These are phyloP conservation scores for Xylaria sp. DNA, from an alignment of 2,329 filamentous ascomycete genomes.

Conservation along the genomic window DNA sequence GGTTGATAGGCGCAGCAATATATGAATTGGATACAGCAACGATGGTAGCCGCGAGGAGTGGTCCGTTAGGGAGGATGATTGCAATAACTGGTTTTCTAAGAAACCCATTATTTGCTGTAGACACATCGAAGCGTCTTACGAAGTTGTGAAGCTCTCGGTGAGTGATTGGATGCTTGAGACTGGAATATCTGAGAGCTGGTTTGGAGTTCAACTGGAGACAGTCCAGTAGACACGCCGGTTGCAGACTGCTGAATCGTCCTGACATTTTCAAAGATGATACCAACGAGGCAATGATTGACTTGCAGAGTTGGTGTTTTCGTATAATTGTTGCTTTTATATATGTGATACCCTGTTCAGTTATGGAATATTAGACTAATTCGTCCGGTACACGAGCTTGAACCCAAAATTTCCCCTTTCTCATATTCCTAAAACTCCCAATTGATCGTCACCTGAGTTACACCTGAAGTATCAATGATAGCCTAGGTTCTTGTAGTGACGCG, in stretches of 20 bases:
- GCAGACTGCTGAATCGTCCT: background rate
- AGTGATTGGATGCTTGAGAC: constrained; percentile 48
- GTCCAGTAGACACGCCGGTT: constrained; percentile 50
- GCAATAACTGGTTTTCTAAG: constrained; percentile 57
- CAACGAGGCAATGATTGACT: background rate
- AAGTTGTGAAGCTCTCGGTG: constrained; percentile 50
- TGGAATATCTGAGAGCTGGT: constrained; percentile 25
- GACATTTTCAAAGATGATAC: background rate
- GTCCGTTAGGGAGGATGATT: constrained; percentile 64
- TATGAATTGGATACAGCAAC: constrained; percentile 62
- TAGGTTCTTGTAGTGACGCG: background rate
- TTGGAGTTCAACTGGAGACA: constrained; percentile 43
- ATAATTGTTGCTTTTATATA: background rate
- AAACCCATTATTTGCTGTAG: constrained; percentile 31
- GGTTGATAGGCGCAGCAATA: constrained; percentile 63
- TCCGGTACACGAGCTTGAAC: too few species aligned
- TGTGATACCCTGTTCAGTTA: background rate
- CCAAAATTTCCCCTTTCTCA: background rate
- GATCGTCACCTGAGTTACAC: background rate
- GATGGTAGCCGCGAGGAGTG: constrained; percentile 61
- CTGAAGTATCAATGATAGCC: background rate
- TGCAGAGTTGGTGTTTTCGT: background rate
- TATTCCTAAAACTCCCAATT: background rate
- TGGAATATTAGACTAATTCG: background rate
- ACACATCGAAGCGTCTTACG: constrained; percentile 49